Conservation (phyloP, 108 stramenopile genomes). For the Nitzschia sp. region DNA sequence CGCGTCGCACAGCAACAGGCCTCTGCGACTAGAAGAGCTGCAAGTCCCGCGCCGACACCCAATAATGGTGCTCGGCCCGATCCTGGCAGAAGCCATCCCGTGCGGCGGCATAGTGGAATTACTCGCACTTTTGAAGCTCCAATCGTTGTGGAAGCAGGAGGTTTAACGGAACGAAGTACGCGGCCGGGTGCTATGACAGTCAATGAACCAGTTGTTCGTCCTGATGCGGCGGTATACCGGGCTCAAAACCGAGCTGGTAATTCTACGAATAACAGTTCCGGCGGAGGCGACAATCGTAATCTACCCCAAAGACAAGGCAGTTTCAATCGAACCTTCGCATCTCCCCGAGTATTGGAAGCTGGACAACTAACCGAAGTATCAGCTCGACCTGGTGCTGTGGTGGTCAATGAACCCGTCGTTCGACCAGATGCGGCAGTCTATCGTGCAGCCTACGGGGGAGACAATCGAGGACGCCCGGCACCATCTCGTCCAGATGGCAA, state of each 20-base stretch:
- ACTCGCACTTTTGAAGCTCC: neutral
- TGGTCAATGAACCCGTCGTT: constrained; percentile 1
- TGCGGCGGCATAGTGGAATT: neutral
- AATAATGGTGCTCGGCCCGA: neutral
- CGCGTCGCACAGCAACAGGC: neutral
- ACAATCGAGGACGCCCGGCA: neutral
- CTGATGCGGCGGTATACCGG: neutral
- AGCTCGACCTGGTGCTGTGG: neutral
- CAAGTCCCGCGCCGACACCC: neutral
- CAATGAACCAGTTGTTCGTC: constrained; percentile 2
- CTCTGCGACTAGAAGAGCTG: neutral
- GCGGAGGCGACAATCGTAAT: neutral
- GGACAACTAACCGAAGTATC: neutral
- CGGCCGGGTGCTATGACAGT: constrained; percentile 7
- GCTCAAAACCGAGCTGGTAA: neutral
- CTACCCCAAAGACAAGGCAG: neutral
- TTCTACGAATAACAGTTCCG: neutral
- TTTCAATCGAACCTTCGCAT: neutral
- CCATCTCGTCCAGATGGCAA: neutral
- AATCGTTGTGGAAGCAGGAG: constrained; percentile 1
- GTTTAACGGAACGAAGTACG: neutral
- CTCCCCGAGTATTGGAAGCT: neutral
- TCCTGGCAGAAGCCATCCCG: neutral
- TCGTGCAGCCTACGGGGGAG: neutral
- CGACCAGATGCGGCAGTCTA: neutral